phyloP scores from a whole-genome alignment of 352 stramenopile species.

The Pythium rishiriense region DNA sequence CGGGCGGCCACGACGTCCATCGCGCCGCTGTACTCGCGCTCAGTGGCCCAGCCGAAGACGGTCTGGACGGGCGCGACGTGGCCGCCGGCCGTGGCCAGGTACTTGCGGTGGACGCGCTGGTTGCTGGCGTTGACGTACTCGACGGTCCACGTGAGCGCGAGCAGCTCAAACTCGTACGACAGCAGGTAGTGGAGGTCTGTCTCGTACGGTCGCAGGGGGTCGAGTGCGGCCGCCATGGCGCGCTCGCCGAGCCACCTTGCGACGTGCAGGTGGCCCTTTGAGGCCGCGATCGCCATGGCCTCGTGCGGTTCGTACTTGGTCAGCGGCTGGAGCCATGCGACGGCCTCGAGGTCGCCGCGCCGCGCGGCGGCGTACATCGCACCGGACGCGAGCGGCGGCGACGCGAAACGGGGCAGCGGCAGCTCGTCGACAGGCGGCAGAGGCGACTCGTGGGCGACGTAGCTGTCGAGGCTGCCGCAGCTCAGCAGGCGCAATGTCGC shows the following conservation, averaged over 20 bases:
- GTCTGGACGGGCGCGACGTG: conserved; percentile 5
- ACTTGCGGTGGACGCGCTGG: conserved; percentile 22
- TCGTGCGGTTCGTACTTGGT: conserved; percentile 34
- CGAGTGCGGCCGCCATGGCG: neutral
- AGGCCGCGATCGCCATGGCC: conserved; percentile 46
- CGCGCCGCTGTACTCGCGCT: conserved; percentile 3
- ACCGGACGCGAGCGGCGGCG: conserved; percentile 27
- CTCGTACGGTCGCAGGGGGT: conserved; percentile 10
- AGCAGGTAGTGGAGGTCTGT: conserved; percentile 6
- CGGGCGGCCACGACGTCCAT: conserved; percentile 13
- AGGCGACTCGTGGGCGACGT: neutral
- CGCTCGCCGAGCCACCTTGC: conserved; percentile 37
- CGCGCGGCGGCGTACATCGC: conserved; percentile 44
- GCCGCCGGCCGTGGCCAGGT: neutral
- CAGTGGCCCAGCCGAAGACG: conserved; percentile 7
- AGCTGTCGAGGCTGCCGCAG: conserved; percentile 2
- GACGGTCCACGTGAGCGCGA: conserved; percentile 18
- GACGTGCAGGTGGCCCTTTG: conserved; percentile 32
- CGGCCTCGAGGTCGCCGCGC: conserved; percentile 36
- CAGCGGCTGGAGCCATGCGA: conserved; percentile 42
- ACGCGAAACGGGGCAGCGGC: neutral
- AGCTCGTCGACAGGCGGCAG: neutral
- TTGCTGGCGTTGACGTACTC: conserved; percentile 12
- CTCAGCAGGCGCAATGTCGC: conserved; percentile 4
- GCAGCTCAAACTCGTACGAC: neutral